Percentiles rank a stretch among this genome's conserved stretches.
phyloP scores from a whole-genome alignment of 768 basidiomycete species.

The Tulasnella calospora region DNA sequence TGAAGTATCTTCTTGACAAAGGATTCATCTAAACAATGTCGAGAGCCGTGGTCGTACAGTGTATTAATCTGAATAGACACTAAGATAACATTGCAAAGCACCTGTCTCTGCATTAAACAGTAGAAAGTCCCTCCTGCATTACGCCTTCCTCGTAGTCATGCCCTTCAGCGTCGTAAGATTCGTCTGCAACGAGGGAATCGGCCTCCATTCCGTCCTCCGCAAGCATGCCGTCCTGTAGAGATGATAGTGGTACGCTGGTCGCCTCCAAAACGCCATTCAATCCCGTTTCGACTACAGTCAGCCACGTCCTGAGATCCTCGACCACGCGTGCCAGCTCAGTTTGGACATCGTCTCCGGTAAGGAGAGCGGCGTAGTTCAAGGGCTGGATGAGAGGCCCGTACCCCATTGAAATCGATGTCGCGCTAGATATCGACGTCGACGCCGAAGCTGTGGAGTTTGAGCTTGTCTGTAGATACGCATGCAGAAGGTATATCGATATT shows the following conservation, averaged over 20 bases:
- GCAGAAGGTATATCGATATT: neutral
- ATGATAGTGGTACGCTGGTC: conserved; percentile 27
- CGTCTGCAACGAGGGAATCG: neutral
- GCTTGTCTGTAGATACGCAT: neutral
- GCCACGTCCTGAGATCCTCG: conserved; percentile 70
- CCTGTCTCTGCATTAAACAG: neutral
- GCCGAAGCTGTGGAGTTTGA: conserved; percentile 23
- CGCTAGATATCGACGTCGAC: conserved; percentile 20
- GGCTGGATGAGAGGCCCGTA: conserved; percentile 45
- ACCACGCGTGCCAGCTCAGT: conserved; percentile 67
- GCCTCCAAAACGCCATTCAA: conserved; percentile 61
- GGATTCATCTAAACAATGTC: conserved; percentile 35
- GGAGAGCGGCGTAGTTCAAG: conserved; percentile 60
- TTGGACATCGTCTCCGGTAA: conserved; percentile 56
- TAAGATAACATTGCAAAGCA: conserved; percentile 4
- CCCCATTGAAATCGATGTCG: conserved; percentile 15
- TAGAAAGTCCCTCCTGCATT: neutral
- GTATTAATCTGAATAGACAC: neutral
- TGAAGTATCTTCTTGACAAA: conserved; percentile 68
- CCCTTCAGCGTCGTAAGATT: neutral
- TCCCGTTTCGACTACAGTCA: conserved; percentile 67
- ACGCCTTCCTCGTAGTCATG: conserved; percentile 29
- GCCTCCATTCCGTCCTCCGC: conserved; percentile 29
- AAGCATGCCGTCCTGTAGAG: neutral
- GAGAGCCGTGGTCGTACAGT: neutral